Evolutionary conservation across 768 basidiomycete species (phyloP), one percentile per base, ranked within the genome.

Genomic region (Wakefieldia striispora): DNA sequence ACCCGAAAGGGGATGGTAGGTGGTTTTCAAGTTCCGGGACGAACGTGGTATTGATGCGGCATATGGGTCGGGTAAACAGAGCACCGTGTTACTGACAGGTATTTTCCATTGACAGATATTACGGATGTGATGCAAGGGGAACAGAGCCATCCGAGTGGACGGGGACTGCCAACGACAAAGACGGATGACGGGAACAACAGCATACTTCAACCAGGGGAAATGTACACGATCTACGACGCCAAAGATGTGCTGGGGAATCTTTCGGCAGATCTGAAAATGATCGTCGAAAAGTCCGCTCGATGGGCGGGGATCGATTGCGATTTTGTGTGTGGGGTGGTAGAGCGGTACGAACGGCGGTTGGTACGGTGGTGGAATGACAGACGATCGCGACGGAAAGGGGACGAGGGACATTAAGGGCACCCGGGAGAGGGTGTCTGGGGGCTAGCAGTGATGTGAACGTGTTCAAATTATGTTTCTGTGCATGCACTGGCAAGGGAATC

Each of bases 331-430:
- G 67, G 63, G 10, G 74, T 87, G 14, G 72, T 91, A 24, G 85
- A 86, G 64, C 66, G 70, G 43, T 83, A 82, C 47, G 92, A 94
- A 68, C 71, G 80, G 52, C 71, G 88, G 43, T 52, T 92, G 31
- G 58, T 70, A 55, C 69, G 75, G 46, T 79, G 81, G 78, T 75
- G 74, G 75, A 67, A 63, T 29, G 52, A 49, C 16, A 57, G 63
- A 49, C 62, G 64, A 49, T 43, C 55, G 49, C 57, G 40, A 46
- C 44, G 45, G 40, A 54, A 29, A 39, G 50, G 45, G 35, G 37
- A 16, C 9, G 40, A 45, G 37, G 54, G 46, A 49, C 45, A 54
- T 61, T 61, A 61, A 58, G 43, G 60, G 51, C 27, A 27, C 19
- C 12, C 43, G 35, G n/a, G 37, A 27, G 24, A 31, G 40, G 42